Evolutionary conservation across 306 rosid species (phyloP).

Genomic region (Quercus ilex): DNA sequence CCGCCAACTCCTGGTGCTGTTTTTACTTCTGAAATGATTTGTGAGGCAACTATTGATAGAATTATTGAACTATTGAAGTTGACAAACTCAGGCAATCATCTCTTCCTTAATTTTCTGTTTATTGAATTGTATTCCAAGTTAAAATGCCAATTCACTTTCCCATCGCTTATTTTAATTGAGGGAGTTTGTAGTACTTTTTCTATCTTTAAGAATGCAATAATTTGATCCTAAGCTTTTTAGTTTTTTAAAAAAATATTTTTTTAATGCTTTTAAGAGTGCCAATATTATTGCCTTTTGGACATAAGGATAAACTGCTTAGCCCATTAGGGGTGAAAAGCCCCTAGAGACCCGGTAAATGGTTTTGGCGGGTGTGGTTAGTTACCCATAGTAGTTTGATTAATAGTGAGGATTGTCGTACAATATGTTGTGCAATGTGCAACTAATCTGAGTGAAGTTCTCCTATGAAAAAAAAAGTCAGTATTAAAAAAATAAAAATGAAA

Average conservation of each 20-base stretch:
- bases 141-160: not conserved
- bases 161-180: not conserved
- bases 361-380: no score
- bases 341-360: no score
- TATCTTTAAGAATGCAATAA: not conserved
- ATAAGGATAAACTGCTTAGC: no score
- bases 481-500: not conserved
- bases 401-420: no score
- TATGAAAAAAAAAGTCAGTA: not conserved
- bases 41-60: conserved; percentile 91
- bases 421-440: no score
- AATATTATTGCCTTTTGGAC: no score
- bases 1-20: conserved; percentile 87
- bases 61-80: conserved; percentile 81
- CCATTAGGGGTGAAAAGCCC: no score
- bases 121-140: not conserved
- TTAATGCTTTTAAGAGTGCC: not conserved
- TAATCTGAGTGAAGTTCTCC: no score
- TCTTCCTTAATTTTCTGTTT: conserved; percentile 12
- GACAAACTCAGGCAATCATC: conserved; percentile 80
- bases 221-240: not conserved
- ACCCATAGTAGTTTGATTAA: no score
- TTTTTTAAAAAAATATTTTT: not conserved
- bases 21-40: conserved; percentile 92
- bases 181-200: not conserved